Evolutionary conservation across 768 basidiomycete species (phyloP), one percentile per base, ranked within the genome.

Genomic region (Leccinum broughii): DNA sequence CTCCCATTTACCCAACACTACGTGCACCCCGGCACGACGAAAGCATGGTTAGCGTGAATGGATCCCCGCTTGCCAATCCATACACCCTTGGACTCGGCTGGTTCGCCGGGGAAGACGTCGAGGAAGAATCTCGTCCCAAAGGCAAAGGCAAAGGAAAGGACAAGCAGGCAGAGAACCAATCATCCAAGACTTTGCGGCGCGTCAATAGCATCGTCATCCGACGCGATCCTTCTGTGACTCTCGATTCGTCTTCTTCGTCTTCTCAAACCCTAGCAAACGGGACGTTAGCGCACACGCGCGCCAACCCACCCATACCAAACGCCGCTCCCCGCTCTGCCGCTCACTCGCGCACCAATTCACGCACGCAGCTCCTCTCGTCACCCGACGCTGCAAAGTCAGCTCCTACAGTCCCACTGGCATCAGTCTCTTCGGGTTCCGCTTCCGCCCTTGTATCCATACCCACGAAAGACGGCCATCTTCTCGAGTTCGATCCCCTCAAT

Each of bases 401-500:
- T 26, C n/a, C 50, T 32, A 51, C 20, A 6, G 51, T 48, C 2
- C 44, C 51, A n/a, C 24, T 37, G 59, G 10, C 51, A 1, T 20
- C 32, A 13, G 32, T 11, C 10, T 48, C 64, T 30, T 64, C 63
- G 13, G 28, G 66, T 49, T 63, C 63, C n/a, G 74, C 81, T 60
- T 82, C 84, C 5, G 88, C 87, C 3, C 75, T 90, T 34, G 85
- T 92, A 13, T 85, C 88, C 1, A 87, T 94, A n/a, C 86, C 90
- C 5, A 92, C 87, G 0, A 84, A 81, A 44, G 91, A 93, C 64
- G 93, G 93, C 0, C 85, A 89, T 65, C 72, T 89, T n/a, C 80
- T 96, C 26, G 87, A 88, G 70, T 94, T 96, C 67, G 89, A 96
- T 65, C 93, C 93, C 9, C 76, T 95, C 48, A 80, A 81, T 60